Conservation (phyloP, 768 basidiomycete species). For the Leccinellum luteum region DNA sequence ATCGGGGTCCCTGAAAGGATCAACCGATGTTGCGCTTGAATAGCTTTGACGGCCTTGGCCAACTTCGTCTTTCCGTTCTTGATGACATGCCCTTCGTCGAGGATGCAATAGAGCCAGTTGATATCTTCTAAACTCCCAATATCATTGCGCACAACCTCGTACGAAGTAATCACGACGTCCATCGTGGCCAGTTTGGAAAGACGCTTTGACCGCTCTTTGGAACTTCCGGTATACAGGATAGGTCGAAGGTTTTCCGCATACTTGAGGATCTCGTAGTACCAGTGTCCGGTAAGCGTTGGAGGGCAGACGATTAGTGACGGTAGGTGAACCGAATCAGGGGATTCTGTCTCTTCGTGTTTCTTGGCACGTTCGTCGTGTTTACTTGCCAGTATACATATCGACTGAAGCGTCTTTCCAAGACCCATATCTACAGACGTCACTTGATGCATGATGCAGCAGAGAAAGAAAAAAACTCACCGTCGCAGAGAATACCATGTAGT, state of each 20-base stretch:
- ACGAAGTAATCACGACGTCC: conserved; percentile 96
- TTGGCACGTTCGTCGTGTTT: conserved; percentile 87
- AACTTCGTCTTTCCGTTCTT: conserved; percentile 99
- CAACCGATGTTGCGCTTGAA: conserved; percentile 88
- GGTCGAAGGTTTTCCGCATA: conserved; percentile 84
- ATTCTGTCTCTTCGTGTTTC: conserved; percentile 59
- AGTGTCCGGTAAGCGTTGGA: conserved; percentile 96
- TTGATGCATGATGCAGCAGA: conserved; percentile 14
- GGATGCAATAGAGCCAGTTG: conserved; percentile 92
- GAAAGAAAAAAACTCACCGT: conserved; percentile 53
- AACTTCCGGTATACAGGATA: conserved; percentile 84
- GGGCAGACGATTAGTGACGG: conserved; percentile 96
- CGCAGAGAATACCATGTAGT: conserved; percentile 95
- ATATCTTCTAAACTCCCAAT: conserved; percentile 68
- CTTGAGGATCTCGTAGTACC: conserved; percentile 97
- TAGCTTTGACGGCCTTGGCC: conserved; percentile 90
- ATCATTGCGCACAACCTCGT: conserved; percentile 97
- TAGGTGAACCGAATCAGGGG: conserved; percentile 77
- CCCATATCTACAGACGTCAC: conserved; percentile 78
- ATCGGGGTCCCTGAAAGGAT: conserved; percentile 97
- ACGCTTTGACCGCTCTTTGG: conserved; percentile 73
- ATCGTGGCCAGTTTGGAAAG: conserved; percentile 61
- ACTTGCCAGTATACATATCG: conserved; percentile 93
- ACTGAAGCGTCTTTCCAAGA: conserved; percentile 95
- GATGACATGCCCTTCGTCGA: conserved; percentile 98